Evolutionary conservation across 202 grass and related monocot genomes (phyloP).

Genomic region (Digitaria exilis): DNA sequence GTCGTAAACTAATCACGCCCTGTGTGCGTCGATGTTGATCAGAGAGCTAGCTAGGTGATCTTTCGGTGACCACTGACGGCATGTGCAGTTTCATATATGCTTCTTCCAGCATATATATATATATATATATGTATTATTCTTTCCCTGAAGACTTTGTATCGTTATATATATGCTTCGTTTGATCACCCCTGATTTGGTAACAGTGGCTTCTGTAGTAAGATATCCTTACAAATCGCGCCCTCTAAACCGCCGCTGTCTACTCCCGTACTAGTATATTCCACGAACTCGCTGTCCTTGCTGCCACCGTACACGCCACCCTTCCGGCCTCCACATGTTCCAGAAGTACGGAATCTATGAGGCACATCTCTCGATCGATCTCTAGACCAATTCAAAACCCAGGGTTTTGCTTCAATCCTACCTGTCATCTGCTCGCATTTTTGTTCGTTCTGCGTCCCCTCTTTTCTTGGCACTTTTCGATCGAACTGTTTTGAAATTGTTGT

Average conservation of each 20-base stretch:
- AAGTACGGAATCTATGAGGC: slow-evolving; percentile 14
- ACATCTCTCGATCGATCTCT: background rate
- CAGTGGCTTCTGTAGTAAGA: slow-evolving; percentile 22
- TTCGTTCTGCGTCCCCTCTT: background rate
- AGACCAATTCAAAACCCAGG: background rate
- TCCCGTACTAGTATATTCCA: background rate
- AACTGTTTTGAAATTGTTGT: background rate
- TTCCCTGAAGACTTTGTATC: background rate
- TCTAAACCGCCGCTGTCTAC: slow-evolving; percentile 1
- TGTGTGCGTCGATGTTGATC: no score
- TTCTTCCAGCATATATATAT: background rate
- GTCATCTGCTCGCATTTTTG: background rate
- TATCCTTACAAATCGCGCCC: slow-evolving; percentile 24
- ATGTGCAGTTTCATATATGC: slow-evolving; percentile 34
- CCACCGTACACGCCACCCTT: slow-evolving; percentile 21
- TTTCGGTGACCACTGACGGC: slow-evolving; percentile 36
- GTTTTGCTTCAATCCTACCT: no score
- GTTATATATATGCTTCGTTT: background rate
- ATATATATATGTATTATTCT: no score
- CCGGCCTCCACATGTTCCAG: slow-evolving; percentile 15
- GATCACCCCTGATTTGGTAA: slow-evolving; percentile 33
- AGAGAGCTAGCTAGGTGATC: no score
- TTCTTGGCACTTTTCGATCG: background rate
- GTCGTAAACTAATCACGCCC: slow-evolving; percentile 27
- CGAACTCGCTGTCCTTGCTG: slow-evolving; percentile 12